Conservation (phyloP, 257 asterid species). For the Nicotiana paniculata region DNA sequence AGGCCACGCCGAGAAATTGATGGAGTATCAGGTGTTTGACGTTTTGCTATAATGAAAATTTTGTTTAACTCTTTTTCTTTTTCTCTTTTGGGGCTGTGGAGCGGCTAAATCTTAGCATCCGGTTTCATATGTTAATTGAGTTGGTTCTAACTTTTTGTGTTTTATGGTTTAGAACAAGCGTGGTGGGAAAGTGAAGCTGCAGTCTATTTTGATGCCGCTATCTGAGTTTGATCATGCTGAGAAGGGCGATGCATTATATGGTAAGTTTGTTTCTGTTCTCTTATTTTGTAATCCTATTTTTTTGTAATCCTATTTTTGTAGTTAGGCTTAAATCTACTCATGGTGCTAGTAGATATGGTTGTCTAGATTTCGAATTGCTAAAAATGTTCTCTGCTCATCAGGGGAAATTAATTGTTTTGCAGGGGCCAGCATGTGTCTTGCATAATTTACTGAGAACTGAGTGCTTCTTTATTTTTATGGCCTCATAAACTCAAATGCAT, state of each 20-base stretch:
- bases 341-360: not conserved
- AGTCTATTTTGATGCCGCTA: constrained; percentile 13
- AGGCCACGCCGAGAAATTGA: constrained; percentile 54
- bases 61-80: not conserved
- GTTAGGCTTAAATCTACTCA: not conserved
- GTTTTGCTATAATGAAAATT: not conserved
- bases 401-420: not conserved
- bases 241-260: constrained; percentile 24
- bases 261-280: constrained; percentile 5
- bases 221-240: constrained; percentile 21
- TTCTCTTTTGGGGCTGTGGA: not conserved
- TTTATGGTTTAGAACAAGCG: constrained; percentile 24
- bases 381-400: not conserved
- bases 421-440: not conserved
- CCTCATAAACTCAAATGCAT: not conserved
- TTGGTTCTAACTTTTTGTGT: not conserved
- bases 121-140: not conserved
- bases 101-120: not conserved
- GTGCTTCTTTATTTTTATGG: not conserved
- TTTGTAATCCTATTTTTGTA: not conserved
- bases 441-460: not conserved
- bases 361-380: not conserved
- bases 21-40: constrained; percentile 54
- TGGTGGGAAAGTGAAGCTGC: constrained; percentile 24
- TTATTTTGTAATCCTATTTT: not conserved